A percentile compares a stretch with the other conserved stretches of the same genome.
These are phyloP conservation scores for Pinus taeda DNA, from an alignment of 75 land plant species.

Conservation along the genomic window DNA sequence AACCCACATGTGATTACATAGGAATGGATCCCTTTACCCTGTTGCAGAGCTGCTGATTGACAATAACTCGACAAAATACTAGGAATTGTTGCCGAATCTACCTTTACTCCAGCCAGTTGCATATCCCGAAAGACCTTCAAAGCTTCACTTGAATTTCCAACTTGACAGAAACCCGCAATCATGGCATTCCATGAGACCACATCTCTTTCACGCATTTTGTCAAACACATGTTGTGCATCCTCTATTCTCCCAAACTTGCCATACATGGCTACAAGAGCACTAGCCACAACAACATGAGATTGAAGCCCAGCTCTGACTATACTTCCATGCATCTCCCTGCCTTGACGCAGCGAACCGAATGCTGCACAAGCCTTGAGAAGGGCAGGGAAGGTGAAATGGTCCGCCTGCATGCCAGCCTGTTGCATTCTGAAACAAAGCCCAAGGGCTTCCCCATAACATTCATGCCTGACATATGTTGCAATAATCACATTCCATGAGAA, in stretches of 20 bases:
- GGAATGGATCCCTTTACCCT: conserved; percentile 27
- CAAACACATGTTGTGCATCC: conserved; percentile 25
- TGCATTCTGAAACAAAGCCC: conserved; percentile 14
- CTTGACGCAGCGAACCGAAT: conserved; percentile 2
- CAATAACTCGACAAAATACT: conserved; percentile 40
- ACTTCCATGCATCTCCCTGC: conserved; percentile 29
- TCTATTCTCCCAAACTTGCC: conserved; percentile 60
- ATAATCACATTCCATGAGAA: conserved; percentile 21
- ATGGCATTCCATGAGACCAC: conserved; percentile 35
- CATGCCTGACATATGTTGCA: conserved; percentile 21
- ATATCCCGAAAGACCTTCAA: conserved; percentile 17
- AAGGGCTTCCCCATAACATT: conserved; percentile 8
- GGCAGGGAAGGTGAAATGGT: conserved; percentile 19
- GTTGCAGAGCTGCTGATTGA: conserved; percentile 16
- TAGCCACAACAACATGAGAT: conserved; percentile 14
- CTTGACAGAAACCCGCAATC: conserved; percentile 16
- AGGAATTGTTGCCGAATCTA: conserved; percentile 36
- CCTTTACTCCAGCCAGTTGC: conserved; percentile 7
- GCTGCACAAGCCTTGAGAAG: conserved; percentile 25
- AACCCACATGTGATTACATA: conserved; percentile 22
- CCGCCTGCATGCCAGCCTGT: conserved; percentile 9
- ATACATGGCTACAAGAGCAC: conserved; percentile 56
- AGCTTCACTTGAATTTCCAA: conserved; percentile 7
- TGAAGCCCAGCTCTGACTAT: conserved; percentile 29
- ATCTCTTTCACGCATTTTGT: conserved; percentile 15